Evolutionary conservation across 495 filamentous ascomycete species (phyloP).

Genomic region (Penicillium argentinense): DNA sequence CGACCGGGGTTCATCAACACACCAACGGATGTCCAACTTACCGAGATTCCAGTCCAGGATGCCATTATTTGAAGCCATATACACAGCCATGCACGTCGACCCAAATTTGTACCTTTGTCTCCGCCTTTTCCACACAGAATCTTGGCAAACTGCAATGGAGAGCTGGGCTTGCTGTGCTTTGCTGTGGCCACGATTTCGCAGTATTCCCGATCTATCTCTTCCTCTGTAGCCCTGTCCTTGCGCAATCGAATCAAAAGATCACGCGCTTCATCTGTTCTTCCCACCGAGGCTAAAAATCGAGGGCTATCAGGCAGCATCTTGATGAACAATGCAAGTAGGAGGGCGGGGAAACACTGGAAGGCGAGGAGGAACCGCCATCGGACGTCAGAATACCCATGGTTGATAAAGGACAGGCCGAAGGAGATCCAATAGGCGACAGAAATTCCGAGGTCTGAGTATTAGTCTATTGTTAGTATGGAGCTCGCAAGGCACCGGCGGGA

Average conservation of each 20-base stretch:
- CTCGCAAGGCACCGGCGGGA: neutral
- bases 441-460: conserved; percentile 54
- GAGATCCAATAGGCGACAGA: conserved; percentile 63
- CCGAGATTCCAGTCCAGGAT: conserved; percentile 51
- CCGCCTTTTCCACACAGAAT: conserved; percentile 35
- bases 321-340: conserved; percentile 49
- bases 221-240: conserved; percentile 14
- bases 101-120: conserved; percentile 31
- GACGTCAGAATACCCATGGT: conserved; percentile 49
- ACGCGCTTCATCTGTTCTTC: conserved; percentile 38
- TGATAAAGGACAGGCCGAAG: conserved; percentile 55
- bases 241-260: conserved; percentile 34
- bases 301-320: conserved; percentile 51
- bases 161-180: conserved; percentile 32
- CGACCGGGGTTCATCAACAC: no score
- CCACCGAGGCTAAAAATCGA: conserved; percentile 42
- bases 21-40: conserved; percentile 19
- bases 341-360: conserved; percentile 54
- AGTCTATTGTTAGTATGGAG: conserved; percentile 9
- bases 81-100: conserved; percentile 48
- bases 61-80: conserved; percentile 57
- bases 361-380: conserved; percentile 57
- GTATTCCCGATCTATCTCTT: conserved; percentile 39
- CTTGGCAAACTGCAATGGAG: conserved; percentile 38
- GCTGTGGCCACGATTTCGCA: conserved; percentile 39